phyloP scores from a whole-genome alignment of 768 basidiomycete genomes.

The Rhodotorula graminis region DNA sequence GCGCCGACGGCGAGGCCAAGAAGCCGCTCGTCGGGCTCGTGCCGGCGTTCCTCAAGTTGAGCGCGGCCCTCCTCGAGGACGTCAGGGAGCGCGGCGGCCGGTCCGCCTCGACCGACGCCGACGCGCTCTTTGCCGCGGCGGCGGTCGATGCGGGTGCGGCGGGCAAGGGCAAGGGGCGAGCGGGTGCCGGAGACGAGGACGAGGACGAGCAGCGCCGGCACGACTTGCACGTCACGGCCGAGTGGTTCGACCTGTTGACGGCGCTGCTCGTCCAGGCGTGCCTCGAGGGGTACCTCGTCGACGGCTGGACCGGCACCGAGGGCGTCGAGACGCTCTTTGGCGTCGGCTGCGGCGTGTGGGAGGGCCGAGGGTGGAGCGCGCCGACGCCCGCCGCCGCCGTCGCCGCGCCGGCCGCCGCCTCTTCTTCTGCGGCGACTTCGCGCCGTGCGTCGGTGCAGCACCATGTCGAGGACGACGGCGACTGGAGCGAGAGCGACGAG shows the following conservation, averaged over 20 bases:
- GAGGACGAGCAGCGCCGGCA: not conserved
- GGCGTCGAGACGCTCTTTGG: conserved; percentile 67
- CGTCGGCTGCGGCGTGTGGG: conserved; percentile 53
- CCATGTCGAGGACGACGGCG: not conserved
- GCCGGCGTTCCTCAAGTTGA: conserved; percentile 65
- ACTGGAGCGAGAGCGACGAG: conserved; percentile 3
- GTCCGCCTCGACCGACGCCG: not conserved
- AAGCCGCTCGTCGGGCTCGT: conserved; percentile 41
- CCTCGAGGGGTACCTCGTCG: conserved; percentile 75
- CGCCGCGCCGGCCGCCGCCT: no score
- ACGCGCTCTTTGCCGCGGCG: conserved; percentile 8
- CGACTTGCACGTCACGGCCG: conserved; percentile 53
- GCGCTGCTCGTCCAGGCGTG: conserved; percentile 75
- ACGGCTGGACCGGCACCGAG: conserved; percentile 69
- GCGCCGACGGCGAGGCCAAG: conserved; percentile 10
- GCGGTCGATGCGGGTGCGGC: no score
- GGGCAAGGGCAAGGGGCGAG: not conserved
- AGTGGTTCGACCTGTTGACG: conserved; percentile 76
- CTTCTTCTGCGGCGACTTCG: no score
- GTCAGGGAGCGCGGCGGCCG: conserved; percentile 16
- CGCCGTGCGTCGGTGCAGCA: not conserved
- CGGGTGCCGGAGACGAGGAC: not conserved
- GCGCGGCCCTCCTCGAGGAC: conserved; percentile 57
- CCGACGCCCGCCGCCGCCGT: conserved; percentile 3
- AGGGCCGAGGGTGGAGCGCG: conserved; percentile 35